phyloP scores from a whole-genome alignment of 2,329 filamentous ascomycete genomes.

The Sphaerulina musiva region DNA sequence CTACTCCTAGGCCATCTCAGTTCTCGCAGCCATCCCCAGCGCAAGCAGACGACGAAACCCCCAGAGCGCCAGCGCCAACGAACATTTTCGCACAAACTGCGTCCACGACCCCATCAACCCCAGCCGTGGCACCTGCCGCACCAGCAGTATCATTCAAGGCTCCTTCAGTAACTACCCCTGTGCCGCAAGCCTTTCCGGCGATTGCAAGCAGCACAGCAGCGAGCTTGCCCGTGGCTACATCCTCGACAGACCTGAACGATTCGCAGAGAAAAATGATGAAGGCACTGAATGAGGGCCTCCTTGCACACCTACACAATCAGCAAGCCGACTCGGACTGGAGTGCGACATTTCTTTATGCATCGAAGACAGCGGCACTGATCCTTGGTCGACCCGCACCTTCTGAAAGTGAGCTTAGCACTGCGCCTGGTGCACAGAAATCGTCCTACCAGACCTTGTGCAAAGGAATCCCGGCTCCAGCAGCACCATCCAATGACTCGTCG shows the following conservation, averaged over 20 bases:
- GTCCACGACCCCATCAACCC: slow-evolving; percentile 9
- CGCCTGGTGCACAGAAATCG: slow-evolving; percentile 1
- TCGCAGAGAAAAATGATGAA: slow-evolving; percentile 18
- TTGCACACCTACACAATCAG: slow-evolving; percentile 24
- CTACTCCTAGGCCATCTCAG: slow-evolving; percentile 6
- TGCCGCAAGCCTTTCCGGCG: slow-evolving; percentile 6
- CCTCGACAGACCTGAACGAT: neutral
- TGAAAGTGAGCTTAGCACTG: slow-evolving; percentile 9
- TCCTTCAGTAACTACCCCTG: slow-evolving; percentile 16
- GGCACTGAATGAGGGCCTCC: slow-evolving; percentile 26
- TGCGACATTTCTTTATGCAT: slow-evolving; percentile 25
- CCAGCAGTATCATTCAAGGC: slow-evolving; percentile 11
- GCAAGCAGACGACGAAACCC: neutral
- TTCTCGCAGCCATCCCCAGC: slow-evolving; percentile 9
- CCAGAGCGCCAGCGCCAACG: slow-evolving; percentile 7
- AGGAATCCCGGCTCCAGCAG: neutral
- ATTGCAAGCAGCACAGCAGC: slow-evolving; percentile 1
- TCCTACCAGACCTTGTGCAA: neutral
- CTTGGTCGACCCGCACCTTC: slow-evolving; percentile 11
- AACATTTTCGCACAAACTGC: slow-evolving; percentile 11
- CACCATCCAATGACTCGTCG: neutral
- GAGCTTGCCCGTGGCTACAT: neutral
- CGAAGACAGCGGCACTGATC: slow-evolving; percentile 23
- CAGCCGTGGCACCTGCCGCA: slow-evolving; percentile 9
- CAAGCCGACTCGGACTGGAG: slow-evolving; percentile 28